These are phyloP conservation scores for Termitomyces eurrhizus DNA, from an alignment of 768 basidiomycete species.

Conservation along the genomic window DNA sequence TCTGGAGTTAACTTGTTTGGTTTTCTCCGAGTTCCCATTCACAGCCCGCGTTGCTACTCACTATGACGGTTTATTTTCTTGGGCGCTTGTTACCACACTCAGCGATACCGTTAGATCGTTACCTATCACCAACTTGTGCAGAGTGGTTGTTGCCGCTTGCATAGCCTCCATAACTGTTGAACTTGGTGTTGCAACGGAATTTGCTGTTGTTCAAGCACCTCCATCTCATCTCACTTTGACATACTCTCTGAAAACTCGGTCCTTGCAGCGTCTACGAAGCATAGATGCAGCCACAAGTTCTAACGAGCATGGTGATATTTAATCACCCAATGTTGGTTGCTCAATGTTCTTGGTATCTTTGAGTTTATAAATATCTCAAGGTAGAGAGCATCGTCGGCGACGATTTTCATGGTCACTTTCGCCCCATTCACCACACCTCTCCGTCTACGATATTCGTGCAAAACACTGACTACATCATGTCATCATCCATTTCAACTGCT, in stretches of 20 bases:
- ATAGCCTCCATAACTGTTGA: background rate
- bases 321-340: background rate
- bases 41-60: background rate
- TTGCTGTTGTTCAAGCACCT: background rate
- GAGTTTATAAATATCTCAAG: background rate
- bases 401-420: too few relatives aligned
- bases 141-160: background rate
- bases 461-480: too few relatives aligned
- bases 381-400: background rate
- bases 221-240: background rate
- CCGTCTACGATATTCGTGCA: too few relatives aligned
- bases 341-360: background rate
- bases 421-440: too few relatives aligned
- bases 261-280: background rate
- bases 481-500: too few relatives aligned
- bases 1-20: too few relatives aligned
- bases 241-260: background rate
- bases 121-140: background rate
- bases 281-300: background rate
- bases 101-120: background rate
- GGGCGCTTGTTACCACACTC: background rate
- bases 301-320: background rate
- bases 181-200: background rate
- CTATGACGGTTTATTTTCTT: background rate
- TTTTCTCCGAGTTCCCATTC: too few relatives aligned